Base-by-base conservation (phyloP, 202 grass and related monocot genomes). In the Elaeis oleifera region DNA sequence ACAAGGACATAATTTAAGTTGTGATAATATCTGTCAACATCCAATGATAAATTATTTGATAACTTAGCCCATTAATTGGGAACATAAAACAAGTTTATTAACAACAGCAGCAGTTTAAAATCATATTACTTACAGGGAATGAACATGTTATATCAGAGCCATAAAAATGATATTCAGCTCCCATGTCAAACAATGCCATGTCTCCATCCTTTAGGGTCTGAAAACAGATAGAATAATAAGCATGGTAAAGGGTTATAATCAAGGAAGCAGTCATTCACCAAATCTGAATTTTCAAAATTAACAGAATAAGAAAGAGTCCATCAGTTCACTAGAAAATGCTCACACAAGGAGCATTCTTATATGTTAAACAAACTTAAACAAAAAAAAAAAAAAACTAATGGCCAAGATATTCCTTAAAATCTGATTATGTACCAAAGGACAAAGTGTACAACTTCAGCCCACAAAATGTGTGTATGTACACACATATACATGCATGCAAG, bases 121-220 rank as follows among this genome's bases (percentile, higher is more conserved):
- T 25, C 16, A 3, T 63, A 80, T 49, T 65, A 79, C 92, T 89
- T 71, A 97, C 92, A 57, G 92, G 92, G 70, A 89, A 97, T 74
- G 92, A 97, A 69, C 92, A 97, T 68, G 92, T 97, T 67, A 97
- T 97, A 79, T 97, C 92, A 68, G 92, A 97, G 73, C 84, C 92
- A 75, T 97, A 97, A 58, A 77, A 97, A 68, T 77, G 54, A 58
- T 91, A 97, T 70, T 97, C 92, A 72, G 81, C 92, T 77, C 92
- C 92, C 92, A 97, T 97, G 69, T 97, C 92, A 65, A 97, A 83
- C 64, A 91, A 74, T 63, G 92, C 84, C 53, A 91, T 91, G 61
- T 97, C 88, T 72, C 92, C 92, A 79, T 97, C 82, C 75, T 83
- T 77, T 72, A 97, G 59, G 28, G 54, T 89, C 92, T 91, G 77